Evolutionary conservation across 2,329 filamentous ascomycete species (phyloP), one percentile per base, ranked within the genome.

Genomic region (Epichloe brachyelytri): DNA sequence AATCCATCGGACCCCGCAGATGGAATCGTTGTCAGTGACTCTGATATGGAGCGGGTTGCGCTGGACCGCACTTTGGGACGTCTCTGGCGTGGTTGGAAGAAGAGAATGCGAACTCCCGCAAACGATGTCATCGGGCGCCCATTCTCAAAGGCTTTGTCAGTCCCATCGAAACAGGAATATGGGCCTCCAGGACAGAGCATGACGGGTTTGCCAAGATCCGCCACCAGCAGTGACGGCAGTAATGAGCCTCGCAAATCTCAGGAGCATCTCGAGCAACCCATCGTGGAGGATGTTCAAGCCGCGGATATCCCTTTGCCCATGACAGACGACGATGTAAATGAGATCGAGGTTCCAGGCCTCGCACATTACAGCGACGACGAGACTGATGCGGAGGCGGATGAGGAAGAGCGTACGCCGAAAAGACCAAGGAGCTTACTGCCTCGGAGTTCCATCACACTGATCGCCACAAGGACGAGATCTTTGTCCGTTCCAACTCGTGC

Each of bases 21-120:
- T 55, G 79, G 82, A 15, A 76, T 95, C 49, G 73, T 90, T n/a
- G 83, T 98, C 26, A 87, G 94, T 60, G 91, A 97, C 60, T 72
- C 82, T 50, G 93, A 98, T 63, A 88, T 96, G 76, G 93, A 97
- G 63, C 88, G 90, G 58, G 80, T 97, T 56, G 91, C 91, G 7
- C 75, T 97, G 54, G 94, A 95, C 63, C 79, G 89, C 52, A 90
- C 88, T 2, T 72, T 98, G 1, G 93, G 93, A 19, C 78, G 90
- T 46, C 73, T 97, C 43, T 98, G 93, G 93, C 81, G 93, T 59
- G 86, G 87, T 26, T 98, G 93, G 93, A 88, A 93, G 69, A 95
- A 95, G 71, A 80, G 85, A 55, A 76, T 86, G 58, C 79, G 87
- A 52, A 75, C 76, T 6, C 78, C 80, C 0, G 65, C 64, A 36